Evolutionary conservation across 768 basidiomycete genomes (phyloP), one percentile per base, ranked within the genome.

Genomic region (Lentinus tigrinus): DNA sequence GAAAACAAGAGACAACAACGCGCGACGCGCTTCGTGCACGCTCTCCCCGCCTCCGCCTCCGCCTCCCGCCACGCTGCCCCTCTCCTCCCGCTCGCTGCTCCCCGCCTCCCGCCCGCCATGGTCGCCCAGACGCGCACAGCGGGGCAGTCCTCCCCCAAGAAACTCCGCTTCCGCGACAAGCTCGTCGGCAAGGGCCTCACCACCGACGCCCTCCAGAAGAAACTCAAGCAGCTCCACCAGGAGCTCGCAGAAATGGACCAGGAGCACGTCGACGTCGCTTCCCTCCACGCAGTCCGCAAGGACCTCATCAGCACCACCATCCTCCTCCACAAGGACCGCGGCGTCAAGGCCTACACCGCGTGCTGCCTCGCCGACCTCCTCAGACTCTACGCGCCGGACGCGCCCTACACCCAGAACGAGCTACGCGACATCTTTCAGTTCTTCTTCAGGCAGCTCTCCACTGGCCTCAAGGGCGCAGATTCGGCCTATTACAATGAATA

Each of bases 381-480:
- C 58, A 77, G 94, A 42, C 82, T 98, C 38, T 98, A 93, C 71
- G 97, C 97, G 1, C 97, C 97, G 1, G 94, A 98, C 72, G 95
- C 97, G 23, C 97, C 97, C 13, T 98, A 96, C 70, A 95, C 88
- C 14, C 86, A 88, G 49, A 74, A 81, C 47, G 92, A 98, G 71
- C 84, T 98, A 36, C 81, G 91, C 77, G 94, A 97, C 72, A 95
- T 98, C 70, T 99, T 99, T 74, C 86, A 94, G 65, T 98, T 99
- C 80, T 93, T 98, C 81, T 87, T 94, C 70, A 79, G 85, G 36
- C 96, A 97, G 71, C 85, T 99, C 56, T 76, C 80, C 2, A 79
- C 78, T 1, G 88, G 87, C 1, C 84, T 94, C 67, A 88, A 87
- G 62, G 84, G 87, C 38, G 75, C 85, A 0, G 91, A 95, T 55